Percentiles rank a stretch among this genome's conserved stretches.
phyloP scores from a whole-genome alignment of 2,329 filamentous ascomycete genomes.

The Aspergillus arachidicola region DNA sequence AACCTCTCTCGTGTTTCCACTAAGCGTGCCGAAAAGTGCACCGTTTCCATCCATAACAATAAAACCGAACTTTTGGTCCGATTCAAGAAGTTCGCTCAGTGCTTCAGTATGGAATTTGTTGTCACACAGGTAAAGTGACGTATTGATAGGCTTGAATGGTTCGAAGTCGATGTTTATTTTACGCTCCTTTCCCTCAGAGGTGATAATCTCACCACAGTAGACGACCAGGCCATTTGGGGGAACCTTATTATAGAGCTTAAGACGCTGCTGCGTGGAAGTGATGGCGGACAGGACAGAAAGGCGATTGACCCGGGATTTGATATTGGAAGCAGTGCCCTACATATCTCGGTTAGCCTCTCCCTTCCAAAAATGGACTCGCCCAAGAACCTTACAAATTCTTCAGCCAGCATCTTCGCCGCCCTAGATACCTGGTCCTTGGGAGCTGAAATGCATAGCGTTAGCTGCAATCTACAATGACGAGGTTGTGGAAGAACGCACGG shows the following conservation, averaged over 20 bases:
- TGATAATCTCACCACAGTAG: slow-evolving; percentile 99
- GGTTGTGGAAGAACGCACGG: slow-evolving; percentile 61
- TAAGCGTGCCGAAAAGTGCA: slow-evolving; percentile 92
- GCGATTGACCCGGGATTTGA: slow-evolving; percentile 98
- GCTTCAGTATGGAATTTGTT: slow-evolving; percentile 99
- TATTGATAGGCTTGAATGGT: slow-evolving; percentile 99
- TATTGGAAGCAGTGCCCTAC: slow-evolving; percentile 96
- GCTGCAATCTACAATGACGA: slow-evolving; percentile 5
- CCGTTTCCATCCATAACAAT: slow-evolving; percentile 99
- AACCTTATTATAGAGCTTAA: slow-evolving; percentile 99
- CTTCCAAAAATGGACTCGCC: background rate
- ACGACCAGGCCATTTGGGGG: slow-evolving; percentile 96
- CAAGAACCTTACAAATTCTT: slow-evolving; percentile 84
- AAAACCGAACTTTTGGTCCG: slow-evolving; percentile 98
- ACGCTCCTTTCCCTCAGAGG: slow-evolving; percentile 94
- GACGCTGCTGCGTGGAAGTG: slow-evolving; percentile 96
- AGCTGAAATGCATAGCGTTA: slow-evolving; percentile 55
- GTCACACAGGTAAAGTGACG: slow-evolving; percentile 97
- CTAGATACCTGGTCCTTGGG: slow-evolving; percentile 98
- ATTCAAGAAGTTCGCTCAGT: slow-evolving; percentile 93
- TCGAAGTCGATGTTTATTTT: slow-evolving; percentile 99
- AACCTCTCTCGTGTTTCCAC: slow-evolving; percentile 94
- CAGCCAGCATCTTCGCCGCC: slow-evolving; percentile 98
- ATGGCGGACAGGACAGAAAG: slow-evolving; percentile 97
- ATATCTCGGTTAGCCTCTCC: slow-evolving; percentile 12